Conservation (phyloP, 2,329 filamentous ascomycete genomes). For the Microsporum canis region DNA sequence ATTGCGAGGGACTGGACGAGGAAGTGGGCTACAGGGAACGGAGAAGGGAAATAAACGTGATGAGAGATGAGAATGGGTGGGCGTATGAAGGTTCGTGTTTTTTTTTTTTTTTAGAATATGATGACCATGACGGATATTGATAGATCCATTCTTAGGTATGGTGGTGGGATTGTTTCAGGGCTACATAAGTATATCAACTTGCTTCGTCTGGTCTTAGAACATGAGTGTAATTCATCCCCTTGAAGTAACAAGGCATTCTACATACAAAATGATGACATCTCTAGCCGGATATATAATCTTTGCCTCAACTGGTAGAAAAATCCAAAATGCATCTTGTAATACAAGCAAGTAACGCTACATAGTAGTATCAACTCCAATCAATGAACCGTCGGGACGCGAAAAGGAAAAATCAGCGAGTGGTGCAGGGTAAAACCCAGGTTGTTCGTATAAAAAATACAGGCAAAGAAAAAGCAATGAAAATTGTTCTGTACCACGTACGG, state of each 20-base stretch:
- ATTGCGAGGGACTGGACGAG: slow-evolving; percentile 62
- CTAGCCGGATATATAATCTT: not conserved
- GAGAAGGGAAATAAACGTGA: not conserved
- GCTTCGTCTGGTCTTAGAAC: not conserved
- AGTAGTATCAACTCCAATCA: not conserved
- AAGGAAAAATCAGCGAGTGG: not conserved
- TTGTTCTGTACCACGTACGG: not conserved
- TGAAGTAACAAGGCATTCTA: not conserved
- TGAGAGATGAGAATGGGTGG: too few species aligned
- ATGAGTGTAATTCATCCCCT: not conserved
- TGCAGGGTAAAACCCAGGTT: not conserved
- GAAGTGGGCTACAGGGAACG: slow-evolving; percentile 50
- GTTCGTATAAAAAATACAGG: not conserved
- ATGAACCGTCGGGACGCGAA: not conserved
- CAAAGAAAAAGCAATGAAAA: not conserved
- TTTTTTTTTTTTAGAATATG: not conserved
- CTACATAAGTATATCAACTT: not conserved
- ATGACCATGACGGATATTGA: not conserved
- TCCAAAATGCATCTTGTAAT: not conserved
- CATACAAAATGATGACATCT: not conserved
- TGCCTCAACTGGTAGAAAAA: not conserved
- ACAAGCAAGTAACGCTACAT: not conserved
- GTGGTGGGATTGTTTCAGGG: not conserved
- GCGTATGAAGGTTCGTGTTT: not conserved
- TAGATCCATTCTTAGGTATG: not conserved